Evolutionary conservation across 1,139 yeast species (phyloP).

Genomic region (Yamadazyma diospyri): DNA sequence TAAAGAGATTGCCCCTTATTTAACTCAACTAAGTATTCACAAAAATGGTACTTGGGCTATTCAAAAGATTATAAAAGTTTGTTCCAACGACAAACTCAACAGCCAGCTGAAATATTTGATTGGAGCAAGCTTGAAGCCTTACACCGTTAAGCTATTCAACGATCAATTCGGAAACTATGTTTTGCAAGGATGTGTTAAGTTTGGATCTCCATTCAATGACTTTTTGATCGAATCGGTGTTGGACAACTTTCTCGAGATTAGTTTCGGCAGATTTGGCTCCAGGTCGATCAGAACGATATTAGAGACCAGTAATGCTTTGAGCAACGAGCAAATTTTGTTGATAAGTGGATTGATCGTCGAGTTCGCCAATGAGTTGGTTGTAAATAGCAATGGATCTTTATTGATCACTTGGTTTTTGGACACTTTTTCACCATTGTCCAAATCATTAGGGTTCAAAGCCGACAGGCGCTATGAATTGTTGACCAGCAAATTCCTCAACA

Average conservation of each 20-base stretch:
- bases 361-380: slow-evolving; percentile 75
- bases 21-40: slow-evolving; percentile 92
- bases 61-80: slow-evolving; percentile 83
- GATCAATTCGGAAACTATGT: slow-evolving; percentile 98
- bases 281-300: slow-evolving; percentile 91
- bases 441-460: slow-evolving; percentile 9
- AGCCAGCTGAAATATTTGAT: slow-evolving; percentile 67
- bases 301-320: slow-evolving; percentile 55
- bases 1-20: slow-evolving; percentile 69
- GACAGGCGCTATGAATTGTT: slow-evolving; percentile 34
- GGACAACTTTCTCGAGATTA: slow-evolving; percentile 75
- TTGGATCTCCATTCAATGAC: slow-evolving; percentile 84
- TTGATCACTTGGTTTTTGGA: slow-evolving; percentile 93
- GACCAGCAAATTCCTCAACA: slow-evolving; percentile 54
- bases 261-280: slow-evolving; percentile 91
- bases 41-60: slow-evolving; percentile 99
- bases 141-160: slow-evolving; percentile 79
- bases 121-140: slow-evolving; percentile 71
- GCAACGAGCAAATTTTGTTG: slow-evolving; percentile 66
- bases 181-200: slow-evolving; percentile 87
- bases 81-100: slow-evolving; percentile 52
- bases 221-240: slow-evolving; percentile 85
- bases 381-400: slow-evolving; percentile 84
- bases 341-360: slow-evolving; percentile 75
- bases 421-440: slow-evolving; percentile 49